Evolutionary conservation across 495 filamentous ascomycete species (phyloP).

Genomic region (Cercophora newfieldiana): DNA sequence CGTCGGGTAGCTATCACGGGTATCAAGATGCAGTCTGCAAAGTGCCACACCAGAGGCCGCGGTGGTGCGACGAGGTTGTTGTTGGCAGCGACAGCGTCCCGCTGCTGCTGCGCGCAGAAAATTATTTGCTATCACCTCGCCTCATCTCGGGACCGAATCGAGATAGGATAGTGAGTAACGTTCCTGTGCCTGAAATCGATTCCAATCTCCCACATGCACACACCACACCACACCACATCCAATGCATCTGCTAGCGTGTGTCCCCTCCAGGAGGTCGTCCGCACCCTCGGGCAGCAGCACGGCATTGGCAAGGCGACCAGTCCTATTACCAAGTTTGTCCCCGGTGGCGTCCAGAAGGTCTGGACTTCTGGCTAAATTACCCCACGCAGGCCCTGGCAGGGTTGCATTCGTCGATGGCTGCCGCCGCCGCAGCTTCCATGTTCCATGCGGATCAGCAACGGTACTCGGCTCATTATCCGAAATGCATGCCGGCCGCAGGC

Average conservation of each 20-base stretch:
- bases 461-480: constrained; percentile 30
- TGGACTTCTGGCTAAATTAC: constrained; percentile 22
- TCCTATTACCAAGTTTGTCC: background rate
- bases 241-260: background rate
- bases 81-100: background rate
- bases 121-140: background rate
- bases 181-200: constrained; percentile 15
- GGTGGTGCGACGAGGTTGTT: background rate
- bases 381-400: constrained; percentile 11
- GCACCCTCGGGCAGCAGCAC: background rate
- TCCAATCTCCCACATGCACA: background rate
- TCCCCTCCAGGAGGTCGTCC: background rate
- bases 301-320: background rate
- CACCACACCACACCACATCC: background rate
- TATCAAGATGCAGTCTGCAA: background rate
- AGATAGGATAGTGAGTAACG: constrained; percentile 5
- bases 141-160: background rate
- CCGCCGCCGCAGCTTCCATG: background rate
- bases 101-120: background rate
- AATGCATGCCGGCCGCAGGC: constrained; percentile 19
- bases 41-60: background rate
- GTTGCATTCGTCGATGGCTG: background rate
- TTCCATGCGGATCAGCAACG: constrained; percentile 5
- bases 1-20: constrained; percentile 1
- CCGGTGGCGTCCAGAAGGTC: constrained; percentile 12